Base-by-base conservation (phyloP, 148 eudicot species). In the Bassia scoparia region DNA sequence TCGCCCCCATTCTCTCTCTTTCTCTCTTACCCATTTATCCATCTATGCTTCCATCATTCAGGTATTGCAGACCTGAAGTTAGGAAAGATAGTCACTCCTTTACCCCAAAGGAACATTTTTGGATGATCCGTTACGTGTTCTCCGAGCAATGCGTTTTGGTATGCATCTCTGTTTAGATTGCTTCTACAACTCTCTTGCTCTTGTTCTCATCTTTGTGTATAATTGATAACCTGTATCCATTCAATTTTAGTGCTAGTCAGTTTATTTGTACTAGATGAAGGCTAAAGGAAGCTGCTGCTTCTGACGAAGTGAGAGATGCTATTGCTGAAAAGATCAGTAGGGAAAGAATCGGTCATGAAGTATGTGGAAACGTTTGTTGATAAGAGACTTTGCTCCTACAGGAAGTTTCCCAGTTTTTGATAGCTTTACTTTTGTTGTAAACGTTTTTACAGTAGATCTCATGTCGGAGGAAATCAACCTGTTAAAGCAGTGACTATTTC, bases 141-240 rank as follows among this genome's bases (percentile, higher is more conserved):
- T 95, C 62, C 96, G 98, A 81, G 96, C 98, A 41, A 82, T 95
- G 59, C 98, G 97, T 64, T 95, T 95, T 80, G 97, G 98, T 88
- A 84, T 29, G 49, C 77, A 69, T 64, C 15, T 52, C 27, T 58
- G 59, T 18, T 35, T 66, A 50, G 61, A 70, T 48, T 64, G 27
- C 59, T 29, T 44, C n/a, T 71, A 41, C 26, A 59, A 61, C 17
- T 46, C 23, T 69, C 17, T 70, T 29, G 33, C 53, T 53, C 46
- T 50, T 55, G 27, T 46, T 52, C 44, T 74, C 44, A 6, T 56
- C 26, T 43, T 62, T 71, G 27, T 68, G 17, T 17, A 10, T 58
- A 13, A 15, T 59, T 23, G 59, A 68, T 56, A 70, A 37, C 18
- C 49, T 64, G 31, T 52, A 68, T 37, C 46, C 59, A 50, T 8